phyloP scores from a whole-genome alignment of 192 early-diverging fungal species.

The Entrophospora sp. region DNA sequence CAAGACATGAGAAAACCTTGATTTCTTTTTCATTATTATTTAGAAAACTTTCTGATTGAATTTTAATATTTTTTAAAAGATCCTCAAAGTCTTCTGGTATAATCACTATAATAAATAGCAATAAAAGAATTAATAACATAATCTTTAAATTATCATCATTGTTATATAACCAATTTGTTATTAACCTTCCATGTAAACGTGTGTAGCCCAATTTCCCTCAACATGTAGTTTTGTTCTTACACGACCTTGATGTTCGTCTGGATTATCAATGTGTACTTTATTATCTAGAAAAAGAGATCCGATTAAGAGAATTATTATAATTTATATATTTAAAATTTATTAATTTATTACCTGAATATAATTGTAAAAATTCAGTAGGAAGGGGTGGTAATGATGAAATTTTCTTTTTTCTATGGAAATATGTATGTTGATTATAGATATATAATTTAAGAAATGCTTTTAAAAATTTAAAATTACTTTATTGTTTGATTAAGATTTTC shows the following conservation, averaged over 20 bases:
- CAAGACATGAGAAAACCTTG: slow-evolving; percentile 3
- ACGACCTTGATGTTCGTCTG: slow-evolving; percentile 20
- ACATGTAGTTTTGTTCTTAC: slow-evolving; percentile 30
- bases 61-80: slow-evolving; percentile 14
- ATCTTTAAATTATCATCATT: too few relatives aligned
- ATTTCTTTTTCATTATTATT: neutral
- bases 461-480: too few relatives aligned
- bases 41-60: neutral
- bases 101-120: neutral
- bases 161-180: too few relatives aligned
- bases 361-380: neutral
- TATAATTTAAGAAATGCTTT: too few relatives aligned
- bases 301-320: neutral
- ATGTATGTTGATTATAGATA: too few relatives aligned
- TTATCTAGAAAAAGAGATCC: neutral
- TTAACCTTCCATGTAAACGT: slow-evolving; percentile 33
- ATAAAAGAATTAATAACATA: neutral
- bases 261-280: slow-evolving; percentile 3
- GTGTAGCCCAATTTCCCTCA: slow-evolving; percentile 37
- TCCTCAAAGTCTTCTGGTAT: neutral
- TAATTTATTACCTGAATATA: neutral
- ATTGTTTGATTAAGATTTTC: too few relatives aligned
- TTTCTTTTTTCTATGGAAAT: too few relatives aligned
- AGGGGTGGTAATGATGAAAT: too few relatives aligned
- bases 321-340: neutral